These are phyloP conservation scores for Schwanniomyces sp. DNA, from an alignment of 805 yeast species.

Conservation along the genomic window DNA sequence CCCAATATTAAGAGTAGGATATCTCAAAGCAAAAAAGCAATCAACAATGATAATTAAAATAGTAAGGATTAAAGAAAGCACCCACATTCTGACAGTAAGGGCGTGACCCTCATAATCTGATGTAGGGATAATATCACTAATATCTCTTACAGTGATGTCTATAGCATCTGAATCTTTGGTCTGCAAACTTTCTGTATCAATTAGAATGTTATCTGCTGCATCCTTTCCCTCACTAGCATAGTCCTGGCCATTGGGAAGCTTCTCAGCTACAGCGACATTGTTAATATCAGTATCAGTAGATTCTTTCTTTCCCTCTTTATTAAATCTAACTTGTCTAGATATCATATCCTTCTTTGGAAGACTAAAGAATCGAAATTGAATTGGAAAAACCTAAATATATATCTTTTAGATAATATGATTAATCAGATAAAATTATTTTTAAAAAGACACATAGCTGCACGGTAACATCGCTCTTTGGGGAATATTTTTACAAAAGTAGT, in stretches of 20 bases:
- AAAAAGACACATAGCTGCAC: not conserved
- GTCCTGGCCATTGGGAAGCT: not conserved
- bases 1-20: slow-evolving; percentile 22
- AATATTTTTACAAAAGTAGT: too few species aligned
- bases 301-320: not conserved
- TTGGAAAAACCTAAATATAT: not conserved
- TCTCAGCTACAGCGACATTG: too few species aligned
- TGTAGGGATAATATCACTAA: slow-evolving; percentile 8
- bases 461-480: too few species aligned
- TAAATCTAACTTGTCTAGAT: not conserved
- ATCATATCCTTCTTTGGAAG: not conserved
- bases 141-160: slow-evolving; percentile 7
- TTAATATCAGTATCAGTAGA: not conserved
- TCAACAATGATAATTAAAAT: slow-evolving; percentile 13
- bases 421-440: not conserved
- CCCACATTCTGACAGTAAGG: slow-evolving; percentile 15
- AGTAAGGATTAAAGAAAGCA: slow-evolving; percentile 15
- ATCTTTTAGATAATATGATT: not conserved
- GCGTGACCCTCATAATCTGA: slow-evolving; percentile 7
- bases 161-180: slow-evolving; percentile 1
- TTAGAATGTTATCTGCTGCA: not conserved
- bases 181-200: not conserved
- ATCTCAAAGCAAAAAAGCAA: slow-evolving; percentile 23
- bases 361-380: not conserved
- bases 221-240: not conserved